These are phyloP conservation scores for Rhodotorula diobovata DNA, from an alignment of 768 basidiomycete species.

Conservation along the genomic window DNA sequence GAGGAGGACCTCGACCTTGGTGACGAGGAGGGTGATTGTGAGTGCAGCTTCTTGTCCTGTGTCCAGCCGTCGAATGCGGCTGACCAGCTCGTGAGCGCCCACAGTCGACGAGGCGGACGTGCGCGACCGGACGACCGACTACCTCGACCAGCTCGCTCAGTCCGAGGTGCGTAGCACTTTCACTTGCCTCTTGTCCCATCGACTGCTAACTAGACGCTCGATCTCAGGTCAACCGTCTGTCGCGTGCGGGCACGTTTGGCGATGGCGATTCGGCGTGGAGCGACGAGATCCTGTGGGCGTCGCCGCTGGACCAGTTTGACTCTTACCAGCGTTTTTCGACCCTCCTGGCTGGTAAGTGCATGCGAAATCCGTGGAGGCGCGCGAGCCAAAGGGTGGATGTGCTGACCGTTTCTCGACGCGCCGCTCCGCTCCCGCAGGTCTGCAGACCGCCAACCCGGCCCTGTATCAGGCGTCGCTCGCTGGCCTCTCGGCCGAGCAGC, in stretches of 20 bases:
- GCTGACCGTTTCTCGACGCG: background rate
- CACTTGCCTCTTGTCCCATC: too few relatives aligned
- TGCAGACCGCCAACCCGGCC: slow-evolving; percentile 16
- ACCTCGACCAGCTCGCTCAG: slow-evolving; percentile 76
- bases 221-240: slow-evolving; percentile 67
- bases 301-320: slow-evolving; percentile 72
- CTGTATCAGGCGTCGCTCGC: slow-evolving; percentile 27
- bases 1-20: slow-evolving; percentile 53
- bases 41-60: slow-evolving; percentile 44
- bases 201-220: background rate
- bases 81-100: background rate
- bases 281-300: slow-evolving; percentile 81
- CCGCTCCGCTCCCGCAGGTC: slow-evolving; percentile 2
- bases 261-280: slow-evolving; percentile 52
- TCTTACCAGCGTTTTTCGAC: slow-evolving; percentile 73
- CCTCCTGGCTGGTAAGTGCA: slow-evolving; percentile 64
- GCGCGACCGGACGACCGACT: slow-evolving; percentile 84
- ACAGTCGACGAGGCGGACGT: slow-evolving; percentile 62
- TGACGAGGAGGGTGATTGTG: slow-evolving; percentile 56
- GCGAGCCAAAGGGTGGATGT: too few relatives aligned
- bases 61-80: background rate
- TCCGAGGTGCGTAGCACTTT: slow-evolving; percentile 55
- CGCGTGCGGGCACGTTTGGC: slow-evolving; percentile 51
- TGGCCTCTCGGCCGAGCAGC: slow-evolving; percentile 16
- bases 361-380: too few relatives aligned